These are phyloP conservation scores for Rhododendron vialii DNA, from an alignment of 148 eudicot genomes.

Conservation along the genomic window DNA sequence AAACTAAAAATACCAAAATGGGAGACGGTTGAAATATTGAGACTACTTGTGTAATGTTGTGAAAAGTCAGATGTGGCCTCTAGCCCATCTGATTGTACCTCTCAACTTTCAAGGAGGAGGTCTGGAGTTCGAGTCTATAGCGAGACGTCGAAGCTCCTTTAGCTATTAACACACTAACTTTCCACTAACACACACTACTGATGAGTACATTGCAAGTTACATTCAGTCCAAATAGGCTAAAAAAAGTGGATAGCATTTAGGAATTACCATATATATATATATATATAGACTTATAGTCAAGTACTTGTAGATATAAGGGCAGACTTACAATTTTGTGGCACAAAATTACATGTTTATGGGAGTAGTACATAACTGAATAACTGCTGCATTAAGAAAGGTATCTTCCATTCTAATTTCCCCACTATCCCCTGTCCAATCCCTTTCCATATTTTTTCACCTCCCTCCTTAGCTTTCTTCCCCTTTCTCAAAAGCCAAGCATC, in stretches of 20 bases:
- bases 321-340: neutral
- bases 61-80: too few species aligned
- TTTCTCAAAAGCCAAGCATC: constrained; percentile 10
- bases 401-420: constrained; percentile 16
- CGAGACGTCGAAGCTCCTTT: too few species aligned
- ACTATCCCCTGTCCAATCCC: constrained; percentile 18
- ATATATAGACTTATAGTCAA: neutral
- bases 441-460: constrained; percentile 10
- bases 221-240: neutral
- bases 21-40: too few species aligned
- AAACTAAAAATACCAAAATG: neutral
- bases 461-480: constrained; percentile 7
- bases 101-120: too few species aligned
- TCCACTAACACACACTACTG: neutral
- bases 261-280: neutral
- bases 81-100: too few species aligned
- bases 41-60: too few species aligned
- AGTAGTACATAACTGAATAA: constrained; percentile 41
- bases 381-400: constrained; percentile 54
- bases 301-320: neutral
- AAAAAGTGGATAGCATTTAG: neutral
- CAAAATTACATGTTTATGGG: constrained; percentile 15
- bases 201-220: neutral
- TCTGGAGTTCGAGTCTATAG: too few species aligned
- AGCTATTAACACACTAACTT: too few species aligned